phyloP scores from a whole-genome alignment of 768 basidiomycete species.

The Russula foetens region DNA sequence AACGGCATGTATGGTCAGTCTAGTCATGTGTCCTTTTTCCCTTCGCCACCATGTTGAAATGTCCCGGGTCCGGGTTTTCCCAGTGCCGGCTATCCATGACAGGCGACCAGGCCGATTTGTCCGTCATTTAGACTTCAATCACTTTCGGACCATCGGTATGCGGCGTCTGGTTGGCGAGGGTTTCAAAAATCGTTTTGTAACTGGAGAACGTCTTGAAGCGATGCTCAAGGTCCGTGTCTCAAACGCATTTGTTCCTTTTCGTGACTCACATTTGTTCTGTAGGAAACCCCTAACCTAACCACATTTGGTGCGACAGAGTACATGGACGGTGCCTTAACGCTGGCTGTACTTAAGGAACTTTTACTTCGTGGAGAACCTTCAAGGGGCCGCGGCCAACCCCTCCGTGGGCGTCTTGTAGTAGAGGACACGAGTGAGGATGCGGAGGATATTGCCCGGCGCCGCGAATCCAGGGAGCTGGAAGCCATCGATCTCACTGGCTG shows the following conservation, averaged over 20 bases:
- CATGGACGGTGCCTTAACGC: conserved; percentile 88
- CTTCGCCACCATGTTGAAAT: neutral
- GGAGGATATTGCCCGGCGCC: conserved; percentile 64
- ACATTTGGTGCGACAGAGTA: conserved; percentile 97
- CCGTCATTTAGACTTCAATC: conserved; percentile 86
- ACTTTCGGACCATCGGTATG: conserved; percentile 96
- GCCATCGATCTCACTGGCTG: conserved; percentile 94
- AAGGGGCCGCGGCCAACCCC: conserved; percentile 57
- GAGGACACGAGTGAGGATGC: conserved; percentile 59
- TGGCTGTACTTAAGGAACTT: conserved; percentile 80
- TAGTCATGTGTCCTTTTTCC: conserved; percentile 9
- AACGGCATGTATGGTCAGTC: conserved; percentile 67
- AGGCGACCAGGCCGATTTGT: conserved; percentile 74
- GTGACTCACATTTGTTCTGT: conserved; percentile 2
- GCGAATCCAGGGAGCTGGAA: conserved; percentile 51
- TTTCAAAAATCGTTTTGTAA: conserved; percentile 86
- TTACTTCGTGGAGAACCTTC: conserved; percentile 78
- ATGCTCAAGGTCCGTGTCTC: conserved; percentile 56
- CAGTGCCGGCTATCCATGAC: conserved; percentile 64
- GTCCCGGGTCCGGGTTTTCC: neutral
- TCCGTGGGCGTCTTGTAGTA: conserved; percentile 48
- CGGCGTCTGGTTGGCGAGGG: conserved; percentile 87
- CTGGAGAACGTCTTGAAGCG: conserved; percentile 72
- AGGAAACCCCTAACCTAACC: conserved; percentile 85
- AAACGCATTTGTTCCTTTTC: neutral